Base-by-base conservation (phyloP, 164 flowering plant species). In the Hamamelis virginiana region DNA sequence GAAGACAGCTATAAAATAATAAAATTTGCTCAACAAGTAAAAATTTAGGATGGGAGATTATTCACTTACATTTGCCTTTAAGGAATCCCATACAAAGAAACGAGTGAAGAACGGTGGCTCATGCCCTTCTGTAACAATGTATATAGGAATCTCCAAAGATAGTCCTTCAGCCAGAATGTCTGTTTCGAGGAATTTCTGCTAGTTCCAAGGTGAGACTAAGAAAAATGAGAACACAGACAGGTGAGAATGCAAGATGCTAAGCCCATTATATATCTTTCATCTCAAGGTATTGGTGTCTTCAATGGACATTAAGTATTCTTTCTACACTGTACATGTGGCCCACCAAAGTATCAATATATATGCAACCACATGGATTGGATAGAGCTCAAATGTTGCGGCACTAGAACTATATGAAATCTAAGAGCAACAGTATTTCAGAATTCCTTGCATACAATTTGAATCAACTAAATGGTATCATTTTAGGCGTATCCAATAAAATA, bases 101-200 rank as follows among this genome's bases (percentile, higher is more conserved):
- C 79, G 79, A 59, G 93, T 90, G 82, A 90, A 90, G 67, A 87
- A 84, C 55, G 80, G 72, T 63, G 93, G 96, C 62, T 90, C 93
- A 51, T 82, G 73, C 47, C 93, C 93, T 82, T 88, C 93, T 15
- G 74, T 72, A 56, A 89, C 74, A 61, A 87, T 74, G 70, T 87
- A 88, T 23, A 88, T 68, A 33, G 93, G 87, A 80, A 78, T 81
- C 72, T 85, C 87, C 63, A 60, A 38, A 38, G 87, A 75, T 33
- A 79, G 75, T 19, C 81, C 83, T 83, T 85, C 86, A 52, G 50
- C 76, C 45, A 83, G 81, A 72, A 80, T 52, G 52, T 83, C 89
- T 33, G 5, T 77, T 81, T 84, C 83, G 48, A 88, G 80, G 70
- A 80, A 88, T 84, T 83, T 86, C 96, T 90, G 90, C 76, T 27